Conservation (phyloP, 176 grass and related monocot genomes). For the Avena atlantica region DNA sequence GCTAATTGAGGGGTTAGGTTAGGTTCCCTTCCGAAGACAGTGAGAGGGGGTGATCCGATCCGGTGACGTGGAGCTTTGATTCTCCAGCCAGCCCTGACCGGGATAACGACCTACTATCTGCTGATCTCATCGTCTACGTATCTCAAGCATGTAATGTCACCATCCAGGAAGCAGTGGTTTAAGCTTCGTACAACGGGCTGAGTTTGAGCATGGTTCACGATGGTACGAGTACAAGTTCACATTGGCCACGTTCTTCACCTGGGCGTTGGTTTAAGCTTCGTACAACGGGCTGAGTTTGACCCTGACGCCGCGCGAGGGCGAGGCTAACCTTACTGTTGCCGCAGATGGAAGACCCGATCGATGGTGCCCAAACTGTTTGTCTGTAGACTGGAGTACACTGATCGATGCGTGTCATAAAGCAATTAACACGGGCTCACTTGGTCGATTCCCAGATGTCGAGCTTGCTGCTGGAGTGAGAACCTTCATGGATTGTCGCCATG, state of each 20-base stretch:
- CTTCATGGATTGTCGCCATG: too few relatives aligned
- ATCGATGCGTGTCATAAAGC: too few relatives aligned
- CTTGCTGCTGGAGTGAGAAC: too few relatives aligned
- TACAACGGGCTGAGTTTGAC: not conserved
- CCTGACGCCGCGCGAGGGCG: not conserved
- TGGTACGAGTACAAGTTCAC: too few relatives aligned
- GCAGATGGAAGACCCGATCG: not conserved
- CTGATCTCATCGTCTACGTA: not conserved
- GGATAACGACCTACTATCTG: not conserved
- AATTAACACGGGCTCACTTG: too few relatives aligned
- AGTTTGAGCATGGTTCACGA: too few relatives aligned
- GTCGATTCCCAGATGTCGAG: too few relatives aligned
- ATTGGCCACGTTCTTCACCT: too few relatives aligned
- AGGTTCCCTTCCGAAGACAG: not conserved
- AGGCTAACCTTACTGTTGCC: not conserved
- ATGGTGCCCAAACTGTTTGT: too few relatives aligned
- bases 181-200: too few relatives aligned
- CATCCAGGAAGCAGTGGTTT: not conserved
- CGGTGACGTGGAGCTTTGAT: conserved; percentile 1
- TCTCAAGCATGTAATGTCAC: not conserved
- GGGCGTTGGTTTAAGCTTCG: too few relatives aligned
- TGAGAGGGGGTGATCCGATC: not conserved
- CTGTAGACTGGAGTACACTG: too few relatives aligned
- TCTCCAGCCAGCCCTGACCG: not conserved
- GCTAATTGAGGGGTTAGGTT: conserved; percentile 18